phyloP scores from a whole-genome alignment of 1,139 yeast genomes.

The Suhomyces taliae region DNA sequence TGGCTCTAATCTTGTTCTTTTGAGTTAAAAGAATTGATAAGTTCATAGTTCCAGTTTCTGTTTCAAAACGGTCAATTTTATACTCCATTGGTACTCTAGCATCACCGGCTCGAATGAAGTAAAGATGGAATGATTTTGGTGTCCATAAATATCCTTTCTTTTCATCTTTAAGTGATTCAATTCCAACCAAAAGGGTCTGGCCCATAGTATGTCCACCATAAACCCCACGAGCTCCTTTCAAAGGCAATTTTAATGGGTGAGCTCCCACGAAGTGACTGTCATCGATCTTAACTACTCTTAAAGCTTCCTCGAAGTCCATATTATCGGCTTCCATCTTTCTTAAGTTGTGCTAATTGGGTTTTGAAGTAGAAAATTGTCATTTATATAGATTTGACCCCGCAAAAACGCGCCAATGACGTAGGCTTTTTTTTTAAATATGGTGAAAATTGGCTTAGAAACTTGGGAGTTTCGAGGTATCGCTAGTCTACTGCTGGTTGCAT shows the following conservation, averaged over 20 bases:
- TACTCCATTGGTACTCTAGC: conserved; percentile 52
- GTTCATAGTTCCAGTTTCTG: conserved; percentile 25
- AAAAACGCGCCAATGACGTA: neutral
- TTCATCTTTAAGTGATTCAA: conserved; percentile 34
- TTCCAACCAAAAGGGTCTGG: conserved; percentile 67
- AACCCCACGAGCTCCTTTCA: conserved; percentile 63
- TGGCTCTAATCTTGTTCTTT: conserved; percentile 27
- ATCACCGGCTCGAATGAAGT: conserved; percentile 49
- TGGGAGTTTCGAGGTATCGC: too few relatives aligned
- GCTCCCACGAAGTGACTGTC: conserved; percentile 36
- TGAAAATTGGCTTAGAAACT: neutral
- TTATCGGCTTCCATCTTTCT: neutral
- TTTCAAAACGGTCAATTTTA: conserved; percentile 49
- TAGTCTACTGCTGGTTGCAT: too few relatives aligned
- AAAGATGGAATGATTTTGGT: conserved; percentile 43
- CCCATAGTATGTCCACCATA: conserved; percentile 81
- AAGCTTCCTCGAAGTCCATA: conserved; percentile 39
- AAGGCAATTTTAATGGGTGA: conserved; percentile 39
- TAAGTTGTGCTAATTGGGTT: neutral
- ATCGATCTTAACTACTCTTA: conserved; percentile 32
- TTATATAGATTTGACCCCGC: neutral
- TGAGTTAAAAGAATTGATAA: conserved; percentile 33
- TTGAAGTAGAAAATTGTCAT: neutral
- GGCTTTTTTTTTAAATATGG: neutral
- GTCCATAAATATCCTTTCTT: conserved; percentile 19